These are phyloP conservation scores for Endoconidiophora laricicola DNA, from an alignment of 2,329 filamentous ascomycete species.

Conservation along the genomic window DNA sequence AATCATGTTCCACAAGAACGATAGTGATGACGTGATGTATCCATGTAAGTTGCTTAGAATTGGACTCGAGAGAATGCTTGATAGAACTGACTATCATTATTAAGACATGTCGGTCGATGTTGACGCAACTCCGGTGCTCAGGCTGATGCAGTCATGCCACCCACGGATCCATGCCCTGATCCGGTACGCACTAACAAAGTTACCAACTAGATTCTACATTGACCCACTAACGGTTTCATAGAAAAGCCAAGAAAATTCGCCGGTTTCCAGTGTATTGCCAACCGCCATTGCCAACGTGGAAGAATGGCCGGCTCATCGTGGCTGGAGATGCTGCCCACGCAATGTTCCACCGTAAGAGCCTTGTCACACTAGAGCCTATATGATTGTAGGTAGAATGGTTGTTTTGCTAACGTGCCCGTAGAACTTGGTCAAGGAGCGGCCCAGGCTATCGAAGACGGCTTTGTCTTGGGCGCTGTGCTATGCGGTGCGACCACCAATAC, in stretches of 20 bases:
- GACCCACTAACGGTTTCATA: constrained; percentile 9
- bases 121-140: constrained; percentile 13
- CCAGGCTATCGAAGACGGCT: constrained; percentile 22
- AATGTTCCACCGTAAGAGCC: constrained; percentile 18
- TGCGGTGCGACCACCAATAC: constrained; percentile 14
- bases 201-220: background rate
- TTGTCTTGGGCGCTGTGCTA: constrained; percentile 20
- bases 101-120: no score
- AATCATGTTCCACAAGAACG: constrained; percentile 17
- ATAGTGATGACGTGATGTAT: no score
- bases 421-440: constrained; percentile 25
- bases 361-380: background rate
- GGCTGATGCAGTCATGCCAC: constrained; percentile 12
- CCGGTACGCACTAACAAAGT: background rate
- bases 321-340: constrained; percentile 25
- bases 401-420: constrained; percentile 9
- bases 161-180: constrained; percentile 13
- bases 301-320: constrained; percentile 19
- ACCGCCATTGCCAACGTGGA: constrained; percentile 20
- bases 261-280: constrained; percentile 23
- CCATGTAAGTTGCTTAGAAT: no score
- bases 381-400: constrained; percentile 8
- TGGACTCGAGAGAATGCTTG: no score
- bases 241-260: constrained; percentile 22
- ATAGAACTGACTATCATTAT: no score